Evolutionary conservation across 2,329 filamentous ascomycete genomes (phyloP).

Genomic region (Pseudocercospora ulei): DNA sequence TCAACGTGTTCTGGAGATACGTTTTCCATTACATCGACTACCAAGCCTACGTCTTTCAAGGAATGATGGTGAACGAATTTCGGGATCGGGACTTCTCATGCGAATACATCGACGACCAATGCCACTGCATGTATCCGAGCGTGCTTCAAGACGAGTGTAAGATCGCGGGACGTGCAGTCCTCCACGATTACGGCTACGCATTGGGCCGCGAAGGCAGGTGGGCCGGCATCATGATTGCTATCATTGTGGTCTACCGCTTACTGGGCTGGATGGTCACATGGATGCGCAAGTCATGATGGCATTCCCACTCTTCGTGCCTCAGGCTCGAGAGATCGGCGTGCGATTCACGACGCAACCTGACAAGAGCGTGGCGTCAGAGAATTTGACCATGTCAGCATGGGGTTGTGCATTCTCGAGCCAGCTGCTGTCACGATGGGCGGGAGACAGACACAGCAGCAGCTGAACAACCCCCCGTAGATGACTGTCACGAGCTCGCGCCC

Average conservation of each 20-base stretch:
- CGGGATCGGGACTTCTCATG: conserved; percentile 54
- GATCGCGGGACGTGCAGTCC: conserved; percentile 58
- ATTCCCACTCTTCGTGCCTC: too few relatives aligned
- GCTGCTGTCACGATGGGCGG: neutral
- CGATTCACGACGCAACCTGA: neutral
- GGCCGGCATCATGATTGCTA: conserved; percentile 63
- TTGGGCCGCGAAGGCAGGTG: conserved; percentile 53
- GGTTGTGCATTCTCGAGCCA: conserved; percentile 6
- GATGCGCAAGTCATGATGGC: conserved; percentile 17
- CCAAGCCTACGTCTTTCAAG: conserved; percentile 75
- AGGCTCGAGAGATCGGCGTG: too few relatives aligned
- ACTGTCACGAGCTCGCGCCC: neutral
- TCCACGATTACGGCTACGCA: conserved; percentile 57
- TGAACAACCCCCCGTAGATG: conserved; percentile 7
- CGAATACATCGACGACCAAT: conserved; percentile 33
- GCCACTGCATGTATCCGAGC: conserved; percentile 60
- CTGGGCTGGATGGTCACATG: conserved; percentile 51
- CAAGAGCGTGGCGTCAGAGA: conserved; percentile 2
- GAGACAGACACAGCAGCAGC: conserved; percentile 1
- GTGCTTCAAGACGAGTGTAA: conserved; percentile 52
- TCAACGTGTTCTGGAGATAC: conserved; percentile 79
- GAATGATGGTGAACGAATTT: conserved; percentile 92
- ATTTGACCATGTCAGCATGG: neutral
- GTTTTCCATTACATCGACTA: conserved; percentile 86
- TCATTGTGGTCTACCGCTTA: conserved; percentile 60